These are phyloP conservation scores for Chalciporus pseudorubinellus DNA, from an alignment of 768 basidiomycete genomes.

Conservation along the genomic window DNA sequence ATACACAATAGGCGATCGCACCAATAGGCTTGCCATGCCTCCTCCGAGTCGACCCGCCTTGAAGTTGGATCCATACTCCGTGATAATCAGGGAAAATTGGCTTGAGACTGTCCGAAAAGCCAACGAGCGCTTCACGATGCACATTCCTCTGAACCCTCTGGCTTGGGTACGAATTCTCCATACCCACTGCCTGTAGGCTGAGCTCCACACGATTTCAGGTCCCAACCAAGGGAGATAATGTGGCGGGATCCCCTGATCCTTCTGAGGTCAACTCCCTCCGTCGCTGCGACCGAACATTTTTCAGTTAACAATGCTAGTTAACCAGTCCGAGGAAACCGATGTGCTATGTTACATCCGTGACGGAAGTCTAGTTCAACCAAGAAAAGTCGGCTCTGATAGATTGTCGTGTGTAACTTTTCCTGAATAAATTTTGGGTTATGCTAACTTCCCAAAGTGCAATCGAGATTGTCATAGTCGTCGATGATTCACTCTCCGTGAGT, in stretches of 20 bases:
- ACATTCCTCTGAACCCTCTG: conserved; percentile 30
- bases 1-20: too few relatives aligned
- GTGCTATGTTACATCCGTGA: conserved; percentile 23
- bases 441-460: conserved; percentile 29
- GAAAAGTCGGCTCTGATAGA: conserved; percentile 20
- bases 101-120: conserved; percentile 29
- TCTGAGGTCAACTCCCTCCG: too few relatives aligned
- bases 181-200: background rate
- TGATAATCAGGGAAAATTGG: conserved; percentile 32
- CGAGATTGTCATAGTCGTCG: conserved; percentile 41
- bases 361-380: conserved; percentile 6
- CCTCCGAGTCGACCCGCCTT: too few relatives aligned
- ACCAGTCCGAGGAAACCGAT: too few relatives aligned
- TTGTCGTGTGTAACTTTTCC: conserved; percentile 26
- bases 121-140: conserved; percentile 25
- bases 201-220: conserved; percentile 14
- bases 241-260: conserved; percentile 34
- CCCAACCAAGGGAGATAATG: conserved; percentile 26
- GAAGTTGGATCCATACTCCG: too few relatives aligned
- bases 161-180: conserved; percentile 27
- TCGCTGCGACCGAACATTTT: too few relatives aligned
- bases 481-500: conserved; percentile 40
- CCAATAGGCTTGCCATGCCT: too few relatives aligned
- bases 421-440: background rate
- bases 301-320: too few relatives aligned